Conservation (phyloP, 495 filamentous ascomycete species). For the Penicillium arizonense region DNA sequence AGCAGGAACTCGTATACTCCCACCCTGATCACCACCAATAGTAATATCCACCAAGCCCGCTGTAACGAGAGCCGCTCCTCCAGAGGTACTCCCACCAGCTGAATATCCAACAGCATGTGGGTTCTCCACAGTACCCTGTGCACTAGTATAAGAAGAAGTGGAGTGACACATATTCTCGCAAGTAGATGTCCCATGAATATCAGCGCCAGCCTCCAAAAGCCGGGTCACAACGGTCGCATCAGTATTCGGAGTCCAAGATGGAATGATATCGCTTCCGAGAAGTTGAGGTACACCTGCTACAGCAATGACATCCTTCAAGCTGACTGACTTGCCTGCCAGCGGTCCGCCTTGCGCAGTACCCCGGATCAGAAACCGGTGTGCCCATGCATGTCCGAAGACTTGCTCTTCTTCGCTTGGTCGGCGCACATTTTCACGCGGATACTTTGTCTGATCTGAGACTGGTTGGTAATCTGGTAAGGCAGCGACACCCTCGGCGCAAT, state of each 20-base stretch:
- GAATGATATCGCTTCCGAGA: conserved; percentile 34
- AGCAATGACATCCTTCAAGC: conserved; percentile 51
- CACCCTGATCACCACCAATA: conserved; percentile 62
- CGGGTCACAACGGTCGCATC: conserved; percentile 49
- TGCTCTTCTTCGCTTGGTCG: conserved; percentile 27
- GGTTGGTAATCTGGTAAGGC: conserved; percentile 36
- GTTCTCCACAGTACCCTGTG: conserved; percentile 51
- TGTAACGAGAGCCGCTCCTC: conserved; percentile 54
- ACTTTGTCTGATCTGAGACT: conserved; percentile 20
- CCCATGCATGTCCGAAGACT: conserved; percentile 33
- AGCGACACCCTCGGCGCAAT: conserved; percentile 28
- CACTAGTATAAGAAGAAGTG: conserved; percentile 42
- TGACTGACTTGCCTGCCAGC: conserved; percentile 79
- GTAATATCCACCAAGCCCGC: conserved; percentile 50
- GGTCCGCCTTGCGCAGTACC: conserved; percentile 49
- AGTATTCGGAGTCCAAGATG: conserved; percentile 38
- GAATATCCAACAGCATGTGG: conserved; percentile 48
- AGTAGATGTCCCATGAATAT: conserved; percentile 42
- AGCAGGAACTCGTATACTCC: conserved; percentile 56
- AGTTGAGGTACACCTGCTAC: conserved; percentile 41
- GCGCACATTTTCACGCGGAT: conserved; percentile 31
- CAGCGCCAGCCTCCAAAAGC: conserved; percentile 42
- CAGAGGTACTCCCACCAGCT: conserved; percentile 56
- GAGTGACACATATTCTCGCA: conserved; percentile 50
- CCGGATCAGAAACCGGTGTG: conserved; percentile 29